Evolutionary conservation across 2,329 filamentous ascomycete species (phyloP).

Genomic region (Penicillium sp.): DNA sequence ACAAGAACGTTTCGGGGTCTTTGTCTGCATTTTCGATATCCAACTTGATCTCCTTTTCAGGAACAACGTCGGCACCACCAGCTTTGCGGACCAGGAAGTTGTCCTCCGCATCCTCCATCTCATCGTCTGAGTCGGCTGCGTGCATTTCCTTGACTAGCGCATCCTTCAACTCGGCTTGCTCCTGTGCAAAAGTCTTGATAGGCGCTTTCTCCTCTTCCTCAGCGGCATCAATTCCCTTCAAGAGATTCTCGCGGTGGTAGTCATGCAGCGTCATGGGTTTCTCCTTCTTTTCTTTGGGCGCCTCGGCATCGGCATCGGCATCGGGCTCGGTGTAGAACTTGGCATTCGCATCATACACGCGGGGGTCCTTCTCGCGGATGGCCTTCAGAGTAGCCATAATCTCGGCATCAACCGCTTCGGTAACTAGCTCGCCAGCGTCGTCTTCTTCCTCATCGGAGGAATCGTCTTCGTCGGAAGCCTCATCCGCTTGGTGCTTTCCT

Average conservation of each 20-base stretch:
- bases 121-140: constrained; percentile 55
- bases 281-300: constrained; percentile 61
- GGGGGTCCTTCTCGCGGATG: constrained; percentile 86
- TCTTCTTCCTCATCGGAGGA: constrained; percentile 81
- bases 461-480: constrained; percentile 64
- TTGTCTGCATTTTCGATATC: constrained; percentile 78
- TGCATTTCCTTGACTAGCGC: constrained; percentile 80
- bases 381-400: constrained; percentile 85
- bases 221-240: constrained; percentile 69
- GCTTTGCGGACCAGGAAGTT: constrained; percentile 75
- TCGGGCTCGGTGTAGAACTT: constrained; percentile 75
- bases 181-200: constrained; percentile 77
- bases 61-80: constrained; percentile 39
- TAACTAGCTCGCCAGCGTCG: constrained; percentile 84
- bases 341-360: constrained; percentile 78
- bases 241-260: constrained; percentile 88
- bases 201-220: constrained; percentile 50
- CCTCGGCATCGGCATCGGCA: constrained; percentile 46
- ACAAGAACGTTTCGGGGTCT: constrained; percentile 89
- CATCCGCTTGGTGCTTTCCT: constrained; percentile 40
- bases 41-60: constrained; percentile 56
- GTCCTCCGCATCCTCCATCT: constrained; percentile 63
- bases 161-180: constrained; percentile 81
- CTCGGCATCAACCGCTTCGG: constrained; percentile 79
- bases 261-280: constrained; percentile 85